Conservation (phyloP, 140 eudicot species). For the Stevia rebaudiana region DNA sequence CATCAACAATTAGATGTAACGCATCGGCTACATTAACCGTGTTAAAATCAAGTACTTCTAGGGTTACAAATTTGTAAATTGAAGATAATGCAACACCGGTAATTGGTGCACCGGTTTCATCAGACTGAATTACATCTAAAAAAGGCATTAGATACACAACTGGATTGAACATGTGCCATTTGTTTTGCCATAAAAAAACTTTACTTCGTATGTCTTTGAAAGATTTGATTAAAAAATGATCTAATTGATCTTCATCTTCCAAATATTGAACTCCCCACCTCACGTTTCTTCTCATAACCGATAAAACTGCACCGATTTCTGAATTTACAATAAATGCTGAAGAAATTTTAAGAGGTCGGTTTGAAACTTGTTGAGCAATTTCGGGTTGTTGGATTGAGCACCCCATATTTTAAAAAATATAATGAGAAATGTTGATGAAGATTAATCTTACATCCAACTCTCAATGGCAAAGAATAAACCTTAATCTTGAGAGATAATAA, state of each 20-base stretch:
- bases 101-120: conserved; percentile 81
- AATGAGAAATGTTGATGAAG: conserved; percentile 1
- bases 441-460: conserved; percentile 15
- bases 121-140: conserved; percentile 67
- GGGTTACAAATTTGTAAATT: conserved; percentile 59
- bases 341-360: conserved; percentile 34
- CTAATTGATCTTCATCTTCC: conserved; percentile 64
- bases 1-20: conserved; percentile 62
- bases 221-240: conserved; percentile 63
- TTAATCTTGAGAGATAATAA: neutral
- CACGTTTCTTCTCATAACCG: conserved; percentile 82
- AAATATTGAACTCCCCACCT: conserved; percentile 77
- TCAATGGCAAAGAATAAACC: conserved; percentile 10
- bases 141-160: conserved; percentile 65
- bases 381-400: conserved; percentile 29
- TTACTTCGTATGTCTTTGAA: conserved; percentile 57
- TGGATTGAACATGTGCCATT: conserved; percentile 61
- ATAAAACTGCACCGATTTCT: conserved; percentile 70
- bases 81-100: conserved; percentile 80
- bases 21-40: conserved; percentile 58
- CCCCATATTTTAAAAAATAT: conserved; percentile 33
- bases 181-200: conserved; percentile 60
- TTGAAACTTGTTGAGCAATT: conserved; percentile 24
- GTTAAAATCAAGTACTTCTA: conserved; percentile 55
- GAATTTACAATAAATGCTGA: conserved; percentile 64